Evolutionary conservation across 2,329 filamentous ascomycete species (phyloP).

Genomic region (Pseudocercospora fuligena): DNA sequence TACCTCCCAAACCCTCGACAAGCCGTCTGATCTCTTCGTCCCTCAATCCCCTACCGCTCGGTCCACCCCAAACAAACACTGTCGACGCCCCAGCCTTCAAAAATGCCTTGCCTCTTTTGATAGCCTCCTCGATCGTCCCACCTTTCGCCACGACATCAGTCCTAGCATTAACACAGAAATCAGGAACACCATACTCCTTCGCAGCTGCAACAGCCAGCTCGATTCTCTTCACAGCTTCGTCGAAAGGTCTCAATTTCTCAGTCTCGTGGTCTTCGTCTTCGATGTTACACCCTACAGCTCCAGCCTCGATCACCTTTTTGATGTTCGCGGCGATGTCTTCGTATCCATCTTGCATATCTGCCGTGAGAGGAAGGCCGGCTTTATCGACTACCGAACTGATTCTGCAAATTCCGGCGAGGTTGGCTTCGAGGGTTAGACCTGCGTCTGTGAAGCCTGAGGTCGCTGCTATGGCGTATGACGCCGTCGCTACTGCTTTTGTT

Average conservation of each 20-base stretch:
- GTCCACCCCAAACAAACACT: constrained; percentile 65
- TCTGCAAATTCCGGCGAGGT: constrained; percentile 53
- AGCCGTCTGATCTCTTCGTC: constrained; percentile 54
- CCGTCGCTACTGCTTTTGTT: constrained; percentile 47
- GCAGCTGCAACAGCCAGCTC: constrained; percentile 51
- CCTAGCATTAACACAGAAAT: constrained; percentile 64
- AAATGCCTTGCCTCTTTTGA: constrained; percentile 61
- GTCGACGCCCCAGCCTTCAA: constrained; percentile 63
- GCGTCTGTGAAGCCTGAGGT: constrained; percentile 41
- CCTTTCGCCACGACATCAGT: constrained; percentile 59
- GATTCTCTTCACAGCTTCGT: constrained; percentile 57
- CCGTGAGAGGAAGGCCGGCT: constrained; percentile 56
- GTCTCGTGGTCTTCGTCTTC: constrained; percentile 56
- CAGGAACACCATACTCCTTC: constrained; percentile 53
- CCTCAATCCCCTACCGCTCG: constrained; percentile 48
- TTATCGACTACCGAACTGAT: constrained; percentile 52
- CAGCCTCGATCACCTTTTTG: constrained; percentile 52
- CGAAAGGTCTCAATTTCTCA: constrained; percentile 46
- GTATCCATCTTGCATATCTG: constrained; percentile 67
- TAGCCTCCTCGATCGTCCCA: constrained; percentile 52
- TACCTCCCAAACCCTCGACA: constrained; percentile 55
- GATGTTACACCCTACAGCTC: constrained; percentile 63
- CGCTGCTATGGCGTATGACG: constrained; percentile 42
- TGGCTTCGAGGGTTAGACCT: constrained; percentile 56
- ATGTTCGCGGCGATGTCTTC: constrained; percentile 55